Base-by-base conservation (phyloP, 257 asterid genomes). In the Cinchona pubescens region DNA sequence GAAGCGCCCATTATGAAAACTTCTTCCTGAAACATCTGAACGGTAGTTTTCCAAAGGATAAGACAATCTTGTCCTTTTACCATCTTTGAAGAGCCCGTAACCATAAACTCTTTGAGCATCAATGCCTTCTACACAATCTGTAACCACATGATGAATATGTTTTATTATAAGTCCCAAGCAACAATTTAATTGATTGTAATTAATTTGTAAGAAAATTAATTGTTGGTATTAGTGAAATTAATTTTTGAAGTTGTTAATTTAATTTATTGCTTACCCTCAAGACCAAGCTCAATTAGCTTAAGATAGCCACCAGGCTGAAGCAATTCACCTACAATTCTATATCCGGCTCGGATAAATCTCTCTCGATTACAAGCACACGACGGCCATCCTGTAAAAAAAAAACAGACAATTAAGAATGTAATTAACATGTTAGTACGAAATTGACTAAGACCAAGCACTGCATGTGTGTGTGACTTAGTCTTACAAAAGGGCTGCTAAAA, bases 291-390 rank as follows among this genome's bases (percentile, higher is more conserved):
- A 40, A 82, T 65, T 16, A 82, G 76, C 62, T 82, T 82, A 15
- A 82, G 80, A 46, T 82, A 82, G 46, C 85, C 85, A 18, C 85
- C 85, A 3, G 85, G 85, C 72, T 82, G 85, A 30, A 82, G 82
- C 66, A 82, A 46, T 72, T 82, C 85, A 30, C 85, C 85, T 0
- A 82, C 85, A 65, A 82, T 78, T 73, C 85, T 76, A 75, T 76
- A 75, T 82, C 82, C 0, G 79, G 85, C 80, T 82, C 85, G 7
- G 80, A 63, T 37, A 82, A 74, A 74, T 83, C 82, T 66, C 85
- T 80, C 77, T 75, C 85, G 34, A 80, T 59, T 8, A 69, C 65
- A 16, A 65, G 75, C 46, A 78, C 84, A 27, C 64, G 79, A 18
- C 82, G 80, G 10, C 85, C 85, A 58, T 82, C 85, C 85, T 82